Conservation (phyloP, 2,329 filamentous ascomycete genomes). For the Gaeumannomyces sp. region DNA sequence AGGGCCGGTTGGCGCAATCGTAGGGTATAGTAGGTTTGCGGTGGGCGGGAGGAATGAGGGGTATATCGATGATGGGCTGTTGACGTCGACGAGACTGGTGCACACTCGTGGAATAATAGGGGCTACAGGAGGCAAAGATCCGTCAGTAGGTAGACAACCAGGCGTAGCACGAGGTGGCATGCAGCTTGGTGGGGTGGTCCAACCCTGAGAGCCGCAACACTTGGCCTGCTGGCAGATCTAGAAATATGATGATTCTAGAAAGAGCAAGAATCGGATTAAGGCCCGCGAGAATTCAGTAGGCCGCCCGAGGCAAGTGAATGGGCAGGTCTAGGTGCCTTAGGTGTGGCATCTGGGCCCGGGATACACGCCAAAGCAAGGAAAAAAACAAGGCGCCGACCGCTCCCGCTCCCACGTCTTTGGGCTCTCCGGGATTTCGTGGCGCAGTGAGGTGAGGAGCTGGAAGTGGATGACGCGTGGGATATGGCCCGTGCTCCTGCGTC, state of each 20-base stretch:
- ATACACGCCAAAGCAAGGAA: background rate
- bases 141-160: background rate
- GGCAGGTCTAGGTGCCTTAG: background rate
- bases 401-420: background rate
- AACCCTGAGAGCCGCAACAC: background rate
- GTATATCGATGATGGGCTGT: background rate
- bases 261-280: no score
- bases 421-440: background rate
- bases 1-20: background rate
- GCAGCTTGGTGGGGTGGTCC: background rate
- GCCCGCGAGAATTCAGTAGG: no score
- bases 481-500: slow-evolving; percentile 4
- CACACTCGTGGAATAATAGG: background rate
- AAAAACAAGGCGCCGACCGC: background rate
- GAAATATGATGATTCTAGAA: background rate
- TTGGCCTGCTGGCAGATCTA: background rate
- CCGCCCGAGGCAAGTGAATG: no score
- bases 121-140: background rate
- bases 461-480: slow-evolving; percentile 5
- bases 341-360: background rate
- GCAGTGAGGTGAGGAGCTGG: background rate
- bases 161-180: background rate
- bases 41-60: background rate
- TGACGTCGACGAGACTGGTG: background rate
- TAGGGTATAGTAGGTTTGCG: background rate